Conservation (phyloP, 306 rosid genomes). For the Casuarina glauca region DNA sequence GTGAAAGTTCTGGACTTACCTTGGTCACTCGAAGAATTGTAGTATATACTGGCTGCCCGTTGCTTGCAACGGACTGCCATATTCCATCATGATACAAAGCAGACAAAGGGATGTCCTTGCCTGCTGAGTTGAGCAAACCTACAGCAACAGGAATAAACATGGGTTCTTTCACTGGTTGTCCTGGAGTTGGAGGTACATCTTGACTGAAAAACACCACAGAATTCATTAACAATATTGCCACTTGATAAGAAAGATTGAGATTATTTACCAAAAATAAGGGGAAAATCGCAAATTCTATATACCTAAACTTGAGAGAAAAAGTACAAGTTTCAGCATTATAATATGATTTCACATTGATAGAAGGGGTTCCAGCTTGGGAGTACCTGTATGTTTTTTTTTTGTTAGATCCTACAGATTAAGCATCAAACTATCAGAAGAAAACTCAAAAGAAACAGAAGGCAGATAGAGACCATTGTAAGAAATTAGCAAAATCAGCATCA, state of each 20-base stretch:
- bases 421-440: constrained; percentile 10
- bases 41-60: constrained; percentile 56
- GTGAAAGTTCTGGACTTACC: constrained; percentile 44
- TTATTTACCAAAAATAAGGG: constrained; percentile 15
- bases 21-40: constrained; percentile 88
- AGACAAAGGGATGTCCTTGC: constrained; percentile 74
- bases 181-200: constrained; percentile 85
- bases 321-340: constrained; percentile 74
- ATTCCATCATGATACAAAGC: constrained; percentile 66
- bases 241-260: constrained; percentile 21
- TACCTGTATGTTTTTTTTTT: constrained; percentile 53
- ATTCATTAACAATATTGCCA: constrained; percentile 30
- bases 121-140: constrained; percentile 79
- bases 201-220: constrained; percentile 57
- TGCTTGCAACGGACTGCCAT: constrained; percentile 55
- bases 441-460: constrained; percentile 14
- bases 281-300: constrained; percentile 28
- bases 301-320: constrained; percentile 76
- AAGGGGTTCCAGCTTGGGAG: constrained; percentile 99
- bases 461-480: constrained; percentile 62
- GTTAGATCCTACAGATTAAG: constrained; percentile 9
- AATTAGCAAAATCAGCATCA: constrained; percentile 89
- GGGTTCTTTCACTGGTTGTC: constrained; percentile 90
- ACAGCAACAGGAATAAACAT: constrained; percentile 82
- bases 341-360: constrained; percentile 67